Percentiles rank a stretch among this genome's conserved stretches.
Evolutionary conservation across 2,329 filamentous ascomycete species (phyloP).

Genomic region (Fusarium sarcochroum): DNA sequence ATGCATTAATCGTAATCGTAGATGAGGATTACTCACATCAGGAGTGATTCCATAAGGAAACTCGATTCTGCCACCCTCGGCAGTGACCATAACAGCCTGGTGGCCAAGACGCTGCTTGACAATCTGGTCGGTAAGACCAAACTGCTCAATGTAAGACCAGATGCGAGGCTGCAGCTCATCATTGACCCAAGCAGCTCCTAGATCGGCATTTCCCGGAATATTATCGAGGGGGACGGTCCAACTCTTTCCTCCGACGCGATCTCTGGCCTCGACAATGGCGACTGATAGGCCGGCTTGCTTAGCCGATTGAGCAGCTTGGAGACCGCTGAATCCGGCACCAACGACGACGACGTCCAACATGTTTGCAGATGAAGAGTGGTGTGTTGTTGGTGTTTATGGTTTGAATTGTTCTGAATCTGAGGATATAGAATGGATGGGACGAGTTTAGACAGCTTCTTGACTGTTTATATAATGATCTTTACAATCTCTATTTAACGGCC

Average conservation of each 20-base stretch:
- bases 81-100: constrained; percentile 58
- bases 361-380: neutral
- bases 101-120: constrained; percentile 64
- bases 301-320: constrained; percentile 55
- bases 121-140: constrained; percentile 55
- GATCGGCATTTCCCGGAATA: constrained; percentile 59
- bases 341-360: constrained; percentile 56
- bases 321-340: constrained; percentile 61
- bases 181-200: constrained; percentile 74
- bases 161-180: constrained; percentile 65
- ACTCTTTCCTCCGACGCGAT: constrained; percentile 67
- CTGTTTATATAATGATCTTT: constrained; percentile 13
- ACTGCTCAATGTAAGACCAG: constrained; percentile 56
- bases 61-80: constrained; percentile 49
- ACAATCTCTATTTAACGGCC: neutral
- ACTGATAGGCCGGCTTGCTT: constrained; percentile 55
- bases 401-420: neutral
- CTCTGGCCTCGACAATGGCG: constrained; percentile 64
- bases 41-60: constrained; percentile 44
- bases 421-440: neutral
- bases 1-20: too few species aligned
- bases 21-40: constrained; percentile 27
- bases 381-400: neutral
- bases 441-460: neutral
- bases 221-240: constrained; percentile 54